Conservation (phyloP, 202 grass and related monocot genomes). For the Setaria viridis region DNA sequence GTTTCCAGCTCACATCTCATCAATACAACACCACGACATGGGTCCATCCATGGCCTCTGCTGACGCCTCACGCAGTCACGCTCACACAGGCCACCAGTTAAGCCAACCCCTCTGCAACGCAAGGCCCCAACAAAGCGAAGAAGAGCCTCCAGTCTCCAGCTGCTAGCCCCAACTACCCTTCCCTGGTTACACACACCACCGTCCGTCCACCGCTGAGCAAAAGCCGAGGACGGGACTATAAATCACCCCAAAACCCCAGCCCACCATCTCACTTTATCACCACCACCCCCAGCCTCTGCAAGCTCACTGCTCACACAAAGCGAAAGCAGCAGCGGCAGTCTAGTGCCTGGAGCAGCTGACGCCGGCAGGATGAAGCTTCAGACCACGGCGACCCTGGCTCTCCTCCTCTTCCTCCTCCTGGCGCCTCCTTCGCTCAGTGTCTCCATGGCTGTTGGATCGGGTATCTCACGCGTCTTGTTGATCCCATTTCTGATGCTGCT, state of each 20-base stretch:
- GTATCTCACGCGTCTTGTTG: conserved; percentile 20
- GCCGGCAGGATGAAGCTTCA: conserved; percentile 58
- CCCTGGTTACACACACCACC: neutral
- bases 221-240: conserved; percentile 45
- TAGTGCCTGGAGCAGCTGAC: neutral
- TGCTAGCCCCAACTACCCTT: conserved; percentile 23
- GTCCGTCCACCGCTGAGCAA: neutral
- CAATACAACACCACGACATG: conserved; percentile 23
- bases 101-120: neutral
- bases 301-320: conserved; percentile 3
- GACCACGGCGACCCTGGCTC: conserved; percentile 41
- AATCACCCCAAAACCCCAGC: conserved; percentile 38
- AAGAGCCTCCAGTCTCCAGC: neutral
- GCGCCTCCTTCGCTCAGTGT: conserved; percentile 38
- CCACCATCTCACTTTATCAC: neutral
- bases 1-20: conserved; percentile 60
- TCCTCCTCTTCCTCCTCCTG: conserved; percentile 63
- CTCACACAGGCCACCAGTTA: neutral
- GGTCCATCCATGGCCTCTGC: conserved; percentile 19
- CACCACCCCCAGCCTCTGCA: neutral
- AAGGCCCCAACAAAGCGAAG: neutral
- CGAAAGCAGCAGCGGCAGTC: neutral
- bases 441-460: conserved; percentile 65
- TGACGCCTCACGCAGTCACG: conserved; percentile 3
- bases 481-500: neutral